These are phyloP conservation scores for Asterionellopsis glacialis DNA, from an alignment of 108 stramenopile species.

Conservation along the genomic window DNA sequence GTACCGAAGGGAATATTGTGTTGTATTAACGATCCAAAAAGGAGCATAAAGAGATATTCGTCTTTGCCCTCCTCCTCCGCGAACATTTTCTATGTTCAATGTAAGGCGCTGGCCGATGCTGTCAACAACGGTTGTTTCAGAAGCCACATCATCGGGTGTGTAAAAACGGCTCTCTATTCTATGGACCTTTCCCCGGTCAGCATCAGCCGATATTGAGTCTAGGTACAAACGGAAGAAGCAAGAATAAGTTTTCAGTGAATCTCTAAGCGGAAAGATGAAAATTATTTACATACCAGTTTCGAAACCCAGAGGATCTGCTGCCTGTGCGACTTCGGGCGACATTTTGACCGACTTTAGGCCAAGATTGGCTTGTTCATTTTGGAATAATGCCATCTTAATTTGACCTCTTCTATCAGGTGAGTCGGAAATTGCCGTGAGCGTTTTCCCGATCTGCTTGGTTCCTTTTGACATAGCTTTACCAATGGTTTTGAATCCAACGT, in stretches of 20 bases:
- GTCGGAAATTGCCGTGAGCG: slow-evolving; percentile 55
- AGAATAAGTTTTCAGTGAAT: background rate
- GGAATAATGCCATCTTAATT: slow-evolving; percentile 26
- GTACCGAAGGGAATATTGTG: slow-evolving; percentile 81
- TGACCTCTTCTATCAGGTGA: slow-evolving; percentile 63
- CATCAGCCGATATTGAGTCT: slow-evolving; percentile 11
- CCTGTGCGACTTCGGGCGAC: background rate
- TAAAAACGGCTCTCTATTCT: slow-evolving; percentile 25
- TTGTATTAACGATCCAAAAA: slow-evolving; percentile 94
- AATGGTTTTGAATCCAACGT: slow-evolving; percentile 39
- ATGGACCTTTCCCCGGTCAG: slow-evolving; percentile 38
- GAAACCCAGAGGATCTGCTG: slow-evolving; percentile 22
- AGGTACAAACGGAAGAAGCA: background rate
- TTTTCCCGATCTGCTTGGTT: slow-evolving; percentile 69
- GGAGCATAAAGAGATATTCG: slow-evolving; percentile 83
- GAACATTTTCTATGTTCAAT: slow-evolving; percentile 79
- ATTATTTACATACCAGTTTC: slow-evolving; percentile 31
- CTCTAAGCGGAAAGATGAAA: background rate
- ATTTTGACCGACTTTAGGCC: slow-evolving; percentile 17
- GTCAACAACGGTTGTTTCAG: slow-evolving; percentile 80
- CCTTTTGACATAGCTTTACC: slow-evolving; percentile 59
- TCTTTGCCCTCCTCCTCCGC: slow-evolving; percentile 90
- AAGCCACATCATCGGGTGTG: slow-evolving; percentile 54
- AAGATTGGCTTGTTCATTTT: slow-evolving; percentile 19
- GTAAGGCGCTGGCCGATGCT: slow-evolving; percentile 79